Base-by-base conservation (phyloP, 2,329 filamentous ascomycete genomes). In the Ophiocordyceps camponoti-leonardi region DNA sequence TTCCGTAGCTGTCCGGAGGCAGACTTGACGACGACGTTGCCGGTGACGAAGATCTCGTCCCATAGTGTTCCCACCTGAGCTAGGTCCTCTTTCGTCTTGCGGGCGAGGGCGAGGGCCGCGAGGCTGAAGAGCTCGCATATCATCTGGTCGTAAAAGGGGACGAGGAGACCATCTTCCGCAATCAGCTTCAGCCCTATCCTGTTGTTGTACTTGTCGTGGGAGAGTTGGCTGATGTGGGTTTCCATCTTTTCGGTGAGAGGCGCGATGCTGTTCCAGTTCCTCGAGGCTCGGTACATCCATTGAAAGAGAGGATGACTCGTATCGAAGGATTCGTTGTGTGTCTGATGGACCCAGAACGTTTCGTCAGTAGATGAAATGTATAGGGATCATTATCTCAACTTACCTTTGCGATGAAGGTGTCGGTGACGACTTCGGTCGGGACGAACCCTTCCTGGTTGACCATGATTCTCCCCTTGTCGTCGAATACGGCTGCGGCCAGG, bases 81-180 rank as follows among this genome's bases (percentile, higher is more conserved):
- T 2, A 90, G 62, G 4, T 73, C 69, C 40, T 75, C 73, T 48
- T 77, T 75, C 50, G 88, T 67, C 45, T 76, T 73, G 13, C 74
- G 68, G 1, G 86, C 83, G 8, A 94, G 72, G n/a, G 79, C 75
- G 6, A 79, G 69, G 1, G 86, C 86, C 2, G 86, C 82, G 11
- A 86, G 70, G 55, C 85, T 93, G 59, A 93, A 94, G 11, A 88
- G 69, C 56, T 93, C 84, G 22, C 85, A 79, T 58, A 94, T 87
- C 2, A 88, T 70, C 16, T 80, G 66, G 31, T 85, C 81, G 58
- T 90, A 90, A 48, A 85, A 73, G 12, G 77, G 68, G 45, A 82
- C 74, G 13, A 76, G 65, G 20, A 76, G 71, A 1, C 73, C 67
- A 50, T 79, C 63, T 45, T 71, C 74, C 54, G 62, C 68, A 31